Base-by-base conservation (phyloP, 768 basidiomycete genomes). In the Lactarius tabidus region DNA sequence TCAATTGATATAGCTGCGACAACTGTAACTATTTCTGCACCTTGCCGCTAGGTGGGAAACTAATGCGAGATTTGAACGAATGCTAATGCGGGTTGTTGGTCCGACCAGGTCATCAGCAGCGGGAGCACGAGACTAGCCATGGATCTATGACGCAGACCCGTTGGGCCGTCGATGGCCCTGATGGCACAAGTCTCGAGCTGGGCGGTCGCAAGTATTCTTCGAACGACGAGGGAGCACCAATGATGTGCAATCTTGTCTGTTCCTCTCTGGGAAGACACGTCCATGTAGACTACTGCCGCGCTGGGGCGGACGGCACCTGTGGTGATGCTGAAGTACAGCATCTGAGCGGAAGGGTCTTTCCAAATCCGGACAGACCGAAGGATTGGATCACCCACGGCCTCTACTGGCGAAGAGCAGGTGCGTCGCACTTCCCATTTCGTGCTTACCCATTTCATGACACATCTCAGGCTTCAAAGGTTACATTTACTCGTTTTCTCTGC, bases 71-170 rank as follows among this genome's bases (percentile, higher is more conserved):
- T 3, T 23, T 14, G 12, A 26, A 23, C 12, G 45, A 26, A n/a
- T 6, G 14, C 48, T 51, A 26, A 51, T 14, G 12, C 2, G 6
- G 48, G 48, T 17, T 51, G 1, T 51, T 51, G 23, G 48, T 51
- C 2, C 33, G 6, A 52, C 38, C 45, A 86, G 85, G 82, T 0
- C 86, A 87, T 67, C 63, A 82, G 1, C 84, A 87, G 63, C 77
- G 80, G 68, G 82, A 57, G 26, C 85, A 87, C 48, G 85, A 86
- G 53, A 87, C 85, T 0, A 77, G 77, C 14, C 85, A 87, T 61
- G 86, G 85, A 10, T 85, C 84, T 1, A 86, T 86, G 85, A 81
- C 83, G 0, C 78, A 75, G 48, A 81, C 83, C 0, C 75, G 77
- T 41, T 87, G 86, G 86, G 76, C 80, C 0, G 70, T 86, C 3